phyloP scores from a whole-genome alignment of 192 early-diverging fungal genomes.

The Powellomyces hirtus region DNA sequence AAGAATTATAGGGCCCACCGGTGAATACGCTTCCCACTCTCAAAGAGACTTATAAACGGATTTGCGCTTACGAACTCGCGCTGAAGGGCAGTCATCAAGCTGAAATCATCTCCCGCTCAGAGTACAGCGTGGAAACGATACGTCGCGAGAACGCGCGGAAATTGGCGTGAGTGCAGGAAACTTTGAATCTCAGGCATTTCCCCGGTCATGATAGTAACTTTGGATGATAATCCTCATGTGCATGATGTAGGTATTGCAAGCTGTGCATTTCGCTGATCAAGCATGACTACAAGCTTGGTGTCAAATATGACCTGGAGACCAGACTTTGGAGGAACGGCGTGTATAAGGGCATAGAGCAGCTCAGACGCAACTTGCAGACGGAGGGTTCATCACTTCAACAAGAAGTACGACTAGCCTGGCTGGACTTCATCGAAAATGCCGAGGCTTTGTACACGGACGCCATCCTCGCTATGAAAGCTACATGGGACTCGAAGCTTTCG shows the following conservation, averaged over 20 bases:
- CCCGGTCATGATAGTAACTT: too few species aligned
- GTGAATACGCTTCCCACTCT: neutral
- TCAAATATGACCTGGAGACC: slow-evolving; percentile 35
- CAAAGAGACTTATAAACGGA: neutral
- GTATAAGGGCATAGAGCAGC: slow-evolving; percentile 12
- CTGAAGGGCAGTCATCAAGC: neutral
- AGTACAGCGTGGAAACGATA: neutral
- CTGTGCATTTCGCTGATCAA: slow-evolving; percentile 13
- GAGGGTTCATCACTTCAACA: neutral
- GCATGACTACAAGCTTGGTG: slow-evolving; percentile 10
- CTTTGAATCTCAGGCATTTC: neutral
- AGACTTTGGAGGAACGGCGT: slow-evolving; percentile 37
- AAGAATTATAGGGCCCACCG: neutral
- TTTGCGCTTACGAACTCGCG: neutral
- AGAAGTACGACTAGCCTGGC: slow-evolving; percentile 16
- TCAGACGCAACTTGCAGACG: neutral
- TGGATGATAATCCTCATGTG: too few species aligned
- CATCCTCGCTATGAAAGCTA: neutral
- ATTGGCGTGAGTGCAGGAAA: neutral
- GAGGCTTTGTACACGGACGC: slow-evolving; percentile 19
- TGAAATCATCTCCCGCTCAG: neutral
- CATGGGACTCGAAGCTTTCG: neutral
- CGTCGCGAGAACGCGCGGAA: neutral
- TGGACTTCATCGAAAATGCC: slow-evolving; percentile 18
- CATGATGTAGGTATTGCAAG: neutral